These are phyloP conservation scores for Apiotrichum sp. DNA, from an alignment of 1,284 basidiomycete species.

Conservation along the genomic window DNA sequence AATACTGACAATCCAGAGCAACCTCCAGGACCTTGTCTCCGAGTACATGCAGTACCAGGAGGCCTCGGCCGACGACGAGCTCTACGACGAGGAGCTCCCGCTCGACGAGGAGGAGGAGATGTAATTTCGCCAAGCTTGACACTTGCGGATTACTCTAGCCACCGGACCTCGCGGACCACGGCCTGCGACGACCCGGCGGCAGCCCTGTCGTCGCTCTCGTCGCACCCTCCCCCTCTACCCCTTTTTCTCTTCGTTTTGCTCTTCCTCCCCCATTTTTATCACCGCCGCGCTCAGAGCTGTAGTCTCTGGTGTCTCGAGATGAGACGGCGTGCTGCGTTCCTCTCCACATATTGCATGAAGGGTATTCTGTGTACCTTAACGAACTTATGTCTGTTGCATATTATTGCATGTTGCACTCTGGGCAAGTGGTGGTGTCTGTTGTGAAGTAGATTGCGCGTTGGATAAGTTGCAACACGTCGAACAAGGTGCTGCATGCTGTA, in stretches of 20 bases:
- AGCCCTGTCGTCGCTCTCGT: constrained; percentile 17
- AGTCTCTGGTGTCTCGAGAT: constrained; percentile 42
- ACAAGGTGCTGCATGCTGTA: too few relatives aligned
- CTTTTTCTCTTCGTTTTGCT: neutral
- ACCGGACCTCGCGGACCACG: too few relatives aligned
- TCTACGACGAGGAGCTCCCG: constrained; percentile 46
- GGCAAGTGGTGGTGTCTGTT: too few relatives aligned
- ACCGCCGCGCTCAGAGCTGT: constrained; percentile 37
- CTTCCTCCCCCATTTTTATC: constrained; percentile 10
- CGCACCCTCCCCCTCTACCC: neutral
- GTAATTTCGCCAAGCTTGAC: constrained; percentile 4
- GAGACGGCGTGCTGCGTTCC: constrained; percentile 44
- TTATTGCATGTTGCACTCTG: too few relatives aligned
- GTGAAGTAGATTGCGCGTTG: too few relatives aligned
- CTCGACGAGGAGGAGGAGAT: constrained; percentile 39
- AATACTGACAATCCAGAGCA: constrained; percentile 50
- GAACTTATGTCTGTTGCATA: too few relatives aligned
- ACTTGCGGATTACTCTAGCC: too few relatives aligned
- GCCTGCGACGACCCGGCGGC: constrained; percentile 13
- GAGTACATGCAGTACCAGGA: constrained; percentile 98
- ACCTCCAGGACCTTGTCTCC: constrained; percentile 90
- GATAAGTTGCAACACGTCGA: too few relatives aligned
- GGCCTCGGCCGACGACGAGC: constrained; percentile 54
- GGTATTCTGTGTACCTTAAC: neutral
- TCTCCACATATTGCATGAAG: neutral